These are phyloP conservation scores for Wickerhamomyces ciferrii DNA, from an alignment of 805 yeast species.

Conservation along the genomic window DNA sequence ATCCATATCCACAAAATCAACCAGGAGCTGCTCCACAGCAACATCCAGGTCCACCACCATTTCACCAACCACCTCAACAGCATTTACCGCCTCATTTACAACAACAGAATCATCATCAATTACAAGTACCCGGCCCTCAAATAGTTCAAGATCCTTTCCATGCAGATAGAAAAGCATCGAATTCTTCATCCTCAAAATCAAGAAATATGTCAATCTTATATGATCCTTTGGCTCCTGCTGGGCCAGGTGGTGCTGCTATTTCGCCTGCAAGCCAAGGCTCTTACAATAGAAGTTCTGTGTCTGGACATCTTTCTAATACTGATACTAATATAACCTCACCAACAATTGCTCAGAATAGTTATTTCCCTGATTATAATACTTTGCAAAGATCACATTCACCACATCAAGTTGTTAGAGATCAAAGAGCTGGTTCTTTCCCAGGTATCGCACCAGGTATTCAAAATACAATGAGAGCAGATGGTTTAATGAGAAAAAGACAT, in stretches of 20 bases:
- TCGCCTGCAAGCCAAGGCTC: conserved; percentile 11
- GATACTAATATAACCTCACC: conserved; percentile 8
- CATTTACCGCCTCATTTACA: conserved; percentile 3
- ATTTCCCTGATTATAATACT: conserved; percentile 16
- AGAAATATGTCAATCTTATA: conserved; percentile 21
- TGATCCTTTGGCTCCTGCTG: conserved; percentile 21
- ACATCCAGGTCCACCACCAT: conserved; percentile 4
- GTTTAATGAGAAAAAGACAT: conserved; percentile 16
- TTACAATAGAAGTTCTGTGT: conserved; percentile 11
- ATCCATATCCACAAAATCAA: conserved; percentile 1
- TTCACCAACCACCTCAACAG: conserved; percentile 2
- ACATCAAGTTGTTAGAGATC: conserved; percentile 8
- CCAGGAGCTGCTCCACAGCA: conserved; percentile 3
- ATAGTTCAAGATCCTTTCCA: conserved; percentile 20
- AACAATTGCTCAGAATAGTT: conserved; percentile 3
- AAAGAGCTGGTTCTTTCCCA: conserved; percentile 20
- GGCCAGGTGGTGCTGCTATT: conserved; percentile 1
- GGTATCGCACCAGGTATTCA: conserved; percentile 13
- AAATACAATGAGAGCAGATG: conserved; percentile 10
- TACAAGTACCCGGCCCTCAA: conserved; percentile 1
- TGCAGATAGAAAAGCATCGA: conserved; percentile 15
- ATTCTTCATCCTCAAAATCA: conserved; percentile 13
- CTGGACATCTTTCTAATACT: conserved; percentile 8
- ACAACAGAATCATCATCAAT: conserved; percentile 1
- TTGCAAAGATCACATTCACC: conserved; percentile 11